Evolutionary conservation across 2,329 filamentous ascomycete genomes (phyloP).

Genomic region (Penicillium sp.): DNA sequence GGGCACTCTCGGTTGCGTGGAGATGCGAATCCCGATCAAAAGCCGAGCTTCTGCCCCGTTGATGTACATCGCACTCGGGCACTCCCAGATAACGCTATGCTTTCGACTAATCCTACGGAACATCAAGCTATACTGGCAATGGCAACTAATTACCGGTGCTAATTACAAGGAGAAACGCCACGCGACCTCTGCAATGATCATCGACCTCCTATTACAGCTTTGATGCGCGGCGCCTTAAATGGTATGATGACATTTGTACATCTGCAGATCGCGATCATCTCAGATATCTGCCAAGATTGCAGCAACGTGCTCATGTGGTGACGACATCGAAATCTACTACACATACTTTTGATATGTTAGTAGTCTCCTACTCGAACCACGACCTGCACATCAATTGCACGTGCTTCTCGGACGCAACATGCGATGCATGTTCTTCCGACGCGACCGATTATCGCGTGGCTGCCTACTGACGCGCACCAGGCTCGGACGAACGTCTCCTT

Average conservation of each 20-base stretch:
- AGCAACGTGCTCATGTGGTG: not conserved
- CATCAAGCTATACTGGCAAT: not conserved
- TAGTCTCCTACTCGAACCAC: conserved; percentile 40
- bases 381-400: conserved; percentile 39
- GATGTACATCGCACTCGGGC: not conserved
- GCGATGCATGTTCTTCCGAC: conserved; percentile 40
- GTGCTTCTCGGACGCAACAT: conserved; percentile 46
- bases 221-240: not conserved
- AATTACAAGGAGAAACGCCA: not conserved
- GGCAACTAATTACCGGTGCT: not conserved
- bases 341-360: not conserved
- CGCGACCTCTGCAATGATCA: not conserved
- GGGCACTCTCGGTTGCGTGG: not conserved
- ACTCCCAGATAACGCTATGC: not conserved
- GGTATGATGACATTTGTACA: not conserved
- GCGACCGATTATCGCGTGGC: conserved; percentile 43
- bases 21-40: not conserved
- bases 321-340: not conserved
- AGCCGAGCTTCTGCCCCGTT: not conserved
- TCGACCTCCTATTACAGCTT: not conserved
- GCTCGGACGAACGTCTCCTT: conserved; percentile 45
- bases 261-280: not conserved
- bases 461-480: conserved; percentile 46
- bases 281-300: not conserved
- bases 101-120: not conserved